Conservation (phyloP, 2,329 filamentous ascomycete species). For the Didymella sp. region DNA sequence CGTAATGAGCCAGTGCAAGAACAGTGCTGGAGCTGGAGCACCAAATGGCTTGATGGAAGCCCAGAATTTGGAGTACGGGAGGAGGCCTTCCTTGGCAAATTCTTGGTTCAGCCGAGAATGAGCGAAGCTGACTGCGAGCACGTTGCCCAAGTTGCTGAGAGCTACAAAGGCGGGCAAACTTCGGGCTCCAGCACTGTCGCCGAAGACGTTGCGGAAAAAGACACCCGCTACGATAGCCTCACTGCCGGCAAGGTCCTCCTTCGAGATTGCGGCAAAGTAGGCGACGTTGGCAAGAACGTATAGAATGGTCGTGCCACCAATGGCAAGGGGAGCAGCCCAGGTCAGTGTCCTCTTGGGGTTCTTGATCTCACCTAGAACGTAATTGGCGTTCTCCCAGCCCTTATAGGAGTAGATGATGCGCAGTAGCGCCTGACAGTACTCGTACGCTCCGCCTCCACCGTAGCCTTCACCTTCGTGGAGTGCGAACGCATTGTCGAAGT, state of each 20-base stretch:
- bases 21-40: constrained; percentile 60
- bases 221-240: constrained; percentile 67
- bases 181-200: constrained; percentile 58
- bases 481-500: constrained; percentile 66
- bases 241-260: constrained; percentile 63
- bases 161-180: constrained; percentile 62
- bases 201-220: constrained; percentile 69
- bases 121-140: constrained; percentile 66
- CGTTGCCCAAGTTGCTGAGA: constrained; percentile 67
- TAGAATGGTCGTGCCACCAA: constrained; percentile 65
- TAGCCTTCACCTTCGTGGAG: constrained; percentile 48
- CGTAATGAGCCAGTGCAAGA: constrained; percentile 71
- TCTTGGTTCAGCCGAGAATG: constrained; percentile 68
- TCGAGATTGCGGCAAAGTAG: constrained; percentile 69
- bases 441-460: constrained; percentile 45
- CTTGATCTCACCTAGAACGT: constrained; percentile 65
- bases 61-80: constrained; percentile 72
- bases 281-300: constrained; percentile 71
- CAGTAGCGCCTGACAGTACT: constrained; percentile 64
- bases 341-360: constrained; percentile 62
- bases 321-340: constrained; percentile 64
- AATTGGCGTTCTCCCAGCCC: constrained; percentile 70
- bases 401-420: constrained; percentile 68
- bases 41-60: constrained; percentile 73
- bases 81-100: constrained; percentile 71